These are phyloP conservation scores for Pseudogymnoascus verrucosus DNA, from an alignment of 2,329 filamentous ascomycete species.

Conservation along the genomic window DNA sequence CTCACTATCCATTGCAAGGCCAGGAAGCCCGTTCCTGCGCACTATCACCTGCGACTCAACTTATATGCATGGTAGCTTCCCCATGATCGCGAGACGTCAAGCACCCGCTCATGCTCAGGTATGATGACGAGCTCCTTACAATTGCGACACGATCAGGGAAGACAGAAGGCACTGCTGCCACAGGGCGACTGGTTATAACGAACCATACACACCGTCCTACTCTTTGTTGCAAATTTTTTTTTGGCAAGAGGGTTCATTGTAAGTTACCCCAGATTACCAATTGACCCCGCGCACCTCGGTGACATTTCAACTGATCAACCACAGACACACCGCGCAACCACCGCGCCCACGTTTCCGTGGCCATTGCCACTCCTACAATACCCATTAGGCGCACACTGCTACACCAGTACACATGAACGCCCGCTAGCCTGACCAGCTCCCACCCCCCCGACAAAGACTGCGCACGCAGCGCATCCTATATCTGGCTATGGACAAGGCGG, in stretches of 20 bases:
- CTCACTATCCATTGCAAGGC: neutral
- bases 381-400: neutral
- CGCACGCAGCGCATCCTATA: constrained; percentile 3
- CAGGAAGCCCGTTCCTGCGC: neutral
- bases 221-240: neutral
- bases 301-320: neutral
- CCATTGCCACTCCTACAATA: neutral
- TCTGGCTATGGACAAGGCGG: neutral
- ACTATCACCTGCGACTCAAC: neutral
- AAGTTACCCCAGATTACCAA: constrained; percentile 3
- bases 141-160: constrained; percentile 6
- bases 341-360: neutral
- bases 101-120: constrained; percentile 4
- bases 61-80: constrained; percentile 6
- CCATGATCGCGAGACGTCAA: constrained; percentile 5
- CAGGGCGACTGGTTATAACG: constrained; percentile 7
- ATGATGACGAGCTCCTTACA: constrained; percentile 7
- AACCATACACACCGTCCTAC: neutral
- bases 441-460: neutral
- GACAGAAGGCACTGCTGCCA: constrained; percentile 4
- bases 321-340: neutral
- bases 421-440: neutral
- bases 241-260: neutral
- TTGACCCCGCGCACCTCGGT: constrained; percentile 6
- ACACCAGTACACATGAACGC: constrained; percentile 7